Evolutionary conservation across 164 flowering plant species (phyloP).

Genomic region (Piper betle): DNA sequence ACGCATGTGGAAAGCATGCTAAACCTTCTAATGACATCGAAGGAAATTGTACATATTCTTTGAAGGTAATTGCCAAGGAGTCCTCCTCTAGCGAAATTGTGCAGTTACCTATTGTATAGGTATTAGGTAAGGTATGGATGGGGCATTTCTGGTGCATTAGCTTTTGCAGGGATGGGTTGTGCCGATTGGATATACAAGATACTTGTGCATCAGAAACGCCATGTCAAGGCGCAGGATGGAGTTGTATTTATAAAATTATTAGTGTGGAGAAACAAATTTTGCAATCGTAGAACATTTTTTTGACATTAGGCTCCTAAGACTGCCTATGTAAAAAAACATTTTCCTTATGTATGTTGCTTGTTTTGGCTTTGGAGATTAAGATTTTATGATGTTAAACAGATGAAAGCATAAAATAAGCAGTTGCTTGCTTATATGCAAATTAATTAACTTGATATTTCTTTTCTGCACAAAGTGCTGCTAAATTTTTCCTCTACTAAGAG

Average conservation of each 20-base stretch:
- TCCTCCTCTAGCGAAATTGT: background rate
- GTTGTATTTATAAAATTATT: background rate
- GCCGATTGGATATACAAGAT: background rate
- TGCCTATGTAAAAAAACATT: too few species aligned
- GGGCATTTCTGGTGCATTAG: background rate
- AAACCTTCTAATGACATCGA: too few species aligned
- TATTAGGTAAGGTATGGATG: background rate
- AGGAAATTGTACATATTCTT: background rate
- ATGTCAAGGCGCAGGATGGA: background rate
- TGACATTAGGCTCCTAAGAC: background rate
- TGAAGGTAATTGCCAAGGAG: background rate
- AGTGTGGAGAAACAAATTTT: background rate
- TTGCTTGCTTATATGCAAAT: too few species aligned
- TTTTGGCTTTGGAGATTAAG: too few species aligned
- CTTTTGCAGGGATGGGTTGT: background rate
- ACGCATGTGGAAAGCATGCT: background rate
- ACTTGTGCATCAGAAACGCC: background rate
- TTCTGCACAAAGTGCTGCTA: too few species aligned
- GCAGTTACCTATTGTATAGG: background rate
- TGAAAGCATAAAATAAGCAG: too few species aligned
- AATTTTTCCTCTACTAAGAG: too few species aligned
- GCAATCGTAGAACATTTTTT: background rate
- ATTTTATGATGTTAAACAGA: too few species aligned
- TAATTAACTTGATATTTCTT: too few species aligned
- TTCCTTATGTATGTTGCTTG: too few species aligned